Evolutionary conservation across 257 asterid species (phyloP), one percentile per base, ranked within the genome.

Genomic region (Rubia yunnanensis): DNA sequence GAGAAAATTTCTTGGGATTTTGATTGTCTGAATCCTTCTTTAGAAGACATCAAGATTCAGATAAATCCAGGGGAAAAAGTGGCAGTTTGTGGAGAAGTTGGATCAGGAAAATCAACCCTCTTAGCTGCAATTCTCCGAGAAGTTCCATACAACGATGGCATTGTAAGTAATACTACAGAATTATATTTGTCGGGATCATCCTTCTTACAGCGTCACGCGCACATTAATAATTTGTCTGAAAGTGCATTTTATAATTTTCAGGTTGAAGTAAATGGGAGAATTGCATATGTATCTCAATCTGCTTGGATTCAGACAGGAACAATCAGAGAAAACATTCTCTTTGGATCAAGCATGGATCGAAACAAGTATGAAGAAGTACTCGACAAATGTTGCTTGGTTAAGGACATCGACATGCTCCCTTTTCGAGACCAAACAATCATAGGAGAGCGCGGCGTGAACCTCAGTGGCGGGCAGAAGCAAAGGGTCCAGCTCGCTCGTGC

Each of bases 401-500:
- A 71, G 68, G 84, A 80, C 65, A 77, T 80, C 3, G 71, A 76
- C 3, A 67, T 73, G 74, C 50, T 80, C 30, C 75, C 79, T 22
- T 76, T 65, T 9, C 77, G 79, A 1, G 81, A 76, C 57, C 71
- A 39, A 17, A 80, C 81, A 0, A 53, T 69, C 4, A 80, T 80
- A 44, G 84, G 84, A 39, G 81, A 80, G 67, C 59, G 84, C 53
- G 84, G 81, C 5, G 77, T 80, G 26, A 80, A 80, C 63, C 81
- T 80, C 62, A 80, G 84, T 68, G 81, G 81, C 1, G 84, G 84
- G 48, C 81, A 80, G 77, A 80, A 80, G 77, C 81, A 80, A 54
- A 48, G 81, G 20, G 73, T 80, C 63, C 84, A 80, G 70, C 77
- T 80, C 9, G 81, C 84, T n/a, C 84, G 81, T 2, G 81, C 84